Evolutionary conservation across 1,284 basidiomycete genomes (phyloP).

Genomic region (Stereum hirsutum): DNA sequence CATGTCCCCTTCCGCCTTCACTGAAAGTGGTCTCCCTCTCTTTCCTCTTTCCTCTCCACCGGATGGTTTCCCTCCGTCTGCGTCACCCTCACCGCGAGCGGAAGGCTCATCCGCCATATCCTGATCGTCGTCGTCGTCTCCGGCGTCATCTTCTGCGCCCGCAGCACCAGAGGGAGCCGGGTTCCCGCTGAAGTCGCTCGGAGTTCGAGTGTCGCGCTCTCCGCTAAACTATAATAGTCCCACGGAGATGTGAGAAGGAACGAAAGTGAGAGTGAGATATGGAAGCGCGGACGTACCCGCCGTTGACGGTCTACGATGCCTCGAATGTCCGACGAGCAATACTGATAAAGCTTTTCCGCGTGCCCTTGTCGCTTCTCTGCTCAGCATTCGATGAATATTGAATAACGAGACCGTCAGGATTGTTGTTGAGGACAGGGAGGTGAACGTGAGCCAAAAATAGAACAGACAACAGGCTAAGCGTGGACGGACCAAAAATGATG

Average conservation of each 20-base stretch:
- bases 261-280: background rate
- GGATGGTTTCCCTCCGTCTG: slow-evolving; percentile 3
- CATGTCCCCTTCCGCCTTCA: slow-evolving; percentile 8
- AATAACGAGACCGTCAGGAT: background rate
- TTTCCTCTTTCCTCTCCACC: too few species aligned
- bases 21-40: slow-evolving; percentile 3
- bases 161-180: slow-evolving; percentile 22
- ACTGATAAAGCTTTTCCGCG: slow-evolving; percentile 50
- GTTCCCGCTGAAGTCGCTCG: slow-evolving; percentile 29
- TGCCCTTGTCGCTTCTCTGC: slow-evolving; percentile 39
- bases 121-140: slow-evolving; percentile 33
- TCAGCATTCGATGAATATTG: too few species aligned
- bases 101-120: slow-evolving; percentile 17
- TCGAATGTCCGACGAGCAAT: slow-evolving; percentile 42
- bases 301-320: slow-evolving; percentile 38
- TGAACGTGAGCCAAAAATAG: background rate
- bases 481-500: slow-evolving; percentile 47
- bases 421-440: background rate
- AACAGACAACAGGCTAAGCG: slow-evolving; percentile 7
- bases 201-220: slow-evolving; percentile 35
- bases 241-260: slow-evolving; percentile 1
- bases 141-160: slow-evolving; percentile 38
- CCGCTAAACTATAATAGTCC: slow-evolving; percentile 33
- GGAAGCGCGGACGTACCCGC: slow-evolving; percentile 24
- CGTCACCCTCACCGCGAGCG: too few species aligned